Percentiles rank a stretch among this genome's conserved stretches.
These are phyloP conservation scores for Penicillium verhagenii DNA, from an alignment of 495 filamentous ascomycete species.

Conservation along the genomic window DNA sequence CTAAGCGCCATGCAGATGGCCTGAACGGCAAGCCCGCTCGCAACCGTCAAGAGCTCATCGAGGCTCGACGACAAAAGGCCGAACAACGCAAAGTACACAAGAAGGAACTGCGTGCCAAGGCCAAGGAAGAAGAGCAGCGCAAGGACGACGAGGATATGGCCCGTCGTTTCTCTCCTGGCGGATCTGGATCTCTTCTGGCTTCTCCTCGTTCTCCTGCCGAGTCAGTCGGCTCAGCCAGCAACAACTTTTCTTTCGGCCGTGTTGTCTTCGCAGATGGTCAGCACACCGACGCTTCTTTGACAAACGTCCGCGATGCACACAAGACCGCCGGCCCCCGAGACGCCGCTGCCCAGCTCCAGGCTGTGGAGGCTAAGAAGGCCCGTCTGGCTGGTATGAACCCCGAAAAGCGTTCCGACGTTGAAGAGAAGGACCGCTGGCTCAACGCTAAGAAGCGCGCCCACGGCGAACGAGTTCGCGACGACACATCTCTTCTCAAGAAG, in stretches of 20 bases:
- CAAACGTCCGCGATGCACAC: constrained; percentile 53
- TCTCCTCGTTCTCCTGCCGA: constrained; percentile 52
- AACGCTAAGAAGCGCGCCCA: constrained; percentile 86
- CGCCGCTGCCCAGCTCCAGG: constrained; percentile 68
- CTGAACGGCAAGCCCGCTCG: constrained; percentile 74
- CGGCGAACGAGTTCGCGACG: constrained; percentile 87
- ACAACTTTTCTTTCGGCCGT: constrained; percentile 82
- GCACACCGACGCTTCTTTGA: constrained; percentile 64
- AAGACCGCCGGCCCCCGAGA: constrained; percentile 79
- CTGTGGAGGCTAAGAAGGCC: constrained; percentile 69
- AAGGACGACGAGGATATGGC: constrained; percentile 68
- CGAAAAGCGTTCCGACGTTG: constrained; percentile 76
- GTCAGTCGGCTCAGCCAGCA: constrained; percentile 40
- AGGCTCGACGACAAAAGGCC: constrained; percentile 82
- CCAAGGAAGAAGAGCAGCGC: constrained; percentile 71
- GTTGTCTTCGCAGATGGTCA: constrained; percentile 85
- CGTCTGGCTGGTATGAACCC: constrained; percentile 69
- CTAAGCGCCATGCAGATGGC: constrained; percentile 77
- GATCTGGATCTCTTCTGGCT: constrained; percentile 55
- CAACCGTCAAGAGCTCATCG: constrained; percentile 85
- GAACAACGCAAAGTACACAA: constrained; percentile 81
- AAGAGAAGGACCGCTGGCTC: constrained; percentile 92
- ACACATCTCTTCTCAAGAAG: constrained; percentile 88
- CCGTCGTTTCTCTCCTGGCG: constrained; percentile 49
- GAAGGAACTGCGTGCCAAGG: constrained; percentile 71